Evolutionary conservation across 495 filamentous ascomycete genomes (phyloP).

Genomic region (Choiromyces venosus): DNA sequence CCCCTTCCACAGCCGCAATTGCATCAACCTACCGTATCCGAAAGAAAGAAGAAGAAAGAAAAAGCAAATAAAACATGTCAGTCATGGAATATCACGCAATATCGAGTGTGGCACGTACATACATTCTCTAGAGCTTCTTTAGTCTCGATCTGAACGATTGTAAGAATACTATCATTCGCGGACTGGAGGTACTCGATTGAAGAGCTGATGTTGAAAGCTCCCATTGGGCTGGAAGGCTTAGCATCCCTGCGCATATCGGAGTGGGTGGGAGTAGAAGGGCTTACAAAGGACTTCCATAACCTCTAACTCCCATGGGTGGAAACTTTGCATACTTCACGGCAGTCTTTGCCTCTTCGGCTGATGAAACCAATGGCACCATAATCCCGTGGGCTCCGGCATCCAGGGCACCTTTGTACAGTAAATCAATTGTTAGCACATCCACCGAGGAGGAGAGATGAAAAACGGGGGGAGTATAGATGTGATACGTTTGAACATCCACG

Average conservation of each 20-base stretch:
- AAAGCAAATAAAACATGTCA: background rate
- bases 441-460: slow-evolving; percentile 1
- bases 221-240: slow-evolving; percentile 47
- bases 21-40: slow-evolving; percentile 54
- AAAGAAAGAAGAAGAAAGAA: too few relatives aligned
- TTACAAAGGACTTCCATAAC: slow-evolving; percentile 61
- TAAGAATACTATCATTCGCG: slow-evolving; percentile 64
- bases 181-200: slow-evolving; percentile 63
- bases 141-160: slow-evolving; percentile 80
- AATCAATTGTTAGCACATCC: slow-evolving; percentile 3
- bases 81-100: background rate
- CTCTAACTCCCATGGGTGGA: slow-evolving; percentile 58
- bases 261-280: slow-evolving; percentile 1
- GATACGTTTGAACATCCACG: slow-evolving; percentile 67
- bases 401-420: slow-evolving; percentile 53
- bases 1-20: slow-evolving; percentile 63
- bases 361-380: slow-evolving; percentile 61
- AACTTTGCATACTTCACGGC: slow-evolving; percentile 61
- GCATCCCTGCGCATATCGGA: background rate
- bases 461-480: background rate
- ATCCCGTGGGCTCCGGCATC: slow-evolving; percentile 67
- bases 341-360: slow-evolving; percentile 56
- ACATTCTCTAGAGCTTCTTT: slow-evolving; percentile 61
- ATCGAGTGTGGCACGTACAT: background rate
- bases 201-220: slow-evolving; percentile 55